Evolutionary conservation across 148 eudicot genomes (phyloP), one percentile per base, ranked within the genome.

Genomic region (Persicaria maculosa): DNA sequence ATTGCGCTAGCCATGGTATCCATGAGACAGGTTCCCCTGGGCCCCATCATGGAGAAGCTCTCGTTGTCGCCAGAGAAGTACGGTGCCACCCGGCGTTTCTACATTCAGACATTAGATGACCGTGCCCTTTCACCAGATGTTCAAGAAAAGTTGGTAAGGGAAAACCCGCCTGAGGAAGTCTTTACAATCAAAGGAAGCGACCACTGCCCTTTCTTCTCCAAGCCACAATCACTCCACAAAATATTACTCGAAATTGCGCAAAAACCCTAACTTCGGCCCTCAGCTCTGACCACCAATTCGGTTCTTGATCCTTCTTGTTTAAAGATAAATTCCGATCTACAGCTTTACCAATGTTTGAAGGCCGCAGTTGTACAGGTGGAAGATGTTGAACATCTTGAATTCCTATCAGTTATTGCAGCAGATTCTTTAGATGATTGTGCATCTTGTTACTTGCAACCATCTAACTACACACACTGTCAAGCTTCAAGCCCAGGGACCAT

Each of bases 171-270:
- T 0, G 89, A 88, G 82, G 91, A 93, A 59, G 96, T 95, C 19
- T 92, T 90, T 84, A 92, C 92, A 77, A 95, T 95, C 74, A 95
- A 92, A 85, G 98, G 93, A 80, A 90, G 97, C 62, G 98, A 92
- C 64, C 98, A 94, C 76, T 90, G 96, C 81, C 98, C 98, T 44
- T 94, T 92, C 89, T 94, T 94, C 86, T 94, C 98, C 9, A 94
- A 94, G 85, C 98, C 98, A 31, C 98, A 94, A 80, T 87, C 97
- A 3, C 85, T 92, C 69, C 96, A 94, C 80, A 94, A 94, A 79
- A 81, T 90, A 69, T 78, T 94, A 74, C 77, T 94, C n/a, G 96
- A 94, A 79, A 92, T 94, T 55, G 90, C 87, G 46, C 97, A 94
- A 77, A 94, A 75, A 68, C 68, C 78, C 9, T 75, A 52, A 71